These are phyloP conservation scores for Puya raimondii DNA, from an alignment of 176 grass and related monocot genomes.

Conservation along the genomic window DNA sequence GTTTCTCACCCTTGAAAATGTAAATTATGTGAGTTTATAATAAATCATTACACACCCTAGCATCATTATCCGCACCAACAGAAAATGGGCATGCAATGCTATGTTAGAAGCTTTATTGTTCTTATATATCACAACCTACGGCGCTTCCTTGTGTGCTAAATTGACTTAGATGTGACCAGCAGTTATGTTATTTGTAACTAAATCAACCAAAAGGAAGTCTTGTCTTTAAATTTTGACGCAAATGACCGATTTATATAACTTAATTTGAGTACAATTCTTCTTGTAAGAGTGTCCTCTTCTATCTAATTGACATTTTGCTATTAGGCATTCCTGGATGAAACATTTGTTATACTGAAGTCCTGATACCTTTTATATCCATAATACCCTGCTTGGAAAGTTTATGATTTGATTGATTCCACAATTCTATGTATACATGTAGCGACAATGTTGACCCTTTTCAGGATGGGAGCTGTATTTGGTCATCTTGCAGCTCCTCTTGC, in stretches of 20 bases:
- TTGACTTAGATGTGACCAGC: not conserved
- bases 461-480: slow-evolving; percentile 76
- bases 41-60: no score
- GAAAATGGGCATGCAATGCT: no score
- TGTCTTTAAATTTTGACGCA: not conserved
- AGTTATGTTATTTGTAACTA: not conserved
- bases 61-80: no score
- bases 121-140: no score
- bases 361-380: slow-evolving; percentile 6
- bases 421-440: not conserved
- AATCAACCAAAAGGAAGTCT: not conserved
- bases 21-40: no score
- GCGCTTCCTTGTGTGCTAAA: not conserved
- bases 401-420: slow-evolving; percentile 11
- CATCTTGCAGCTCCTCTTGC: slow-evolving; percentile 41
- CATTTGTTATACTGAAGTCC: not conserved
- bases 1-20: no score
- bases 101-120: no score
- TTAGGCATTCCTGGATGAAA: not conserved
- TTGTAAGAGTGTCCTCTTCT: not conserved
- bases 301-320: not conserved
- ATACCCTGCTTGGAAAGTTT: slow-evolving; percentile 6
- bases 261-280: not conserved
- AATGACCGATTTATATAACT: not conserved
- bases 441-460: slow-evolving; percentile 21